Evolutionary conservation across 306 rosid species (phyloP), one percentile per base, ranked within the genome.

Genomic region (Quercus dentata): DNA sequence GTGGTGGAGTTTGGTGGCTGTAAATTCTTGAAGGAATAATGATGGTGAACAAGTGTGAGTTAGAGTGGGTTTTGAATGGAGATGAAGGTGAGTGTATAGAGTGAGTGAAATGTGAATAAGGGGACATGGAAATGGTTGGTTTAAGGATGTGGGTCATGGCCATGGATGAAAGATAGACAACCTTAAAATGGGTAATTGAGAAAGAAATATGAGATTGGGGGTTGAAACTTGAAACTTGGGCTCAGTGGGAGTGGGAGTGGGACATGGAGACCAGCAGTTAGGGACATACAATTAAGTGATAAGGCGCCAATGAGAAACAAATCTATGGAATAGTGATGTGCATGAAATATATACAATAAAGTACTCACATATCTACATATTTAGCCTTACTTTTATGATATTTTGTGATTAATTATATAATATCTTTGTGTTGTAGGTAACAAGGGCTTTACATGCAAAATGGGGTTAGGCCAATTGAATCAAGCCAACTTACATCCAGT

Each of bases 221-320:
- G 4, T 69, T 27, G 46, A 28, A 49, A 2, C 54, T 49, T 12
- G 54, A 49, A 49, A 49, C 54, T 49, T 49, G 54, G 12, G 54
- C 54, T 12, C 54, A 49, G 54, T 12, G 14, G 14, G 54, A 49
- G 54, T 12, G 14, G 14, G 54, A 10, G 54, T 49, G 54, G 17
- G 14, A 49, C 5, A 67, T 49, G 31, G 75, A 65, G 28, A 72
- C 57, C 33, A 6, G 19, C 17, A 55, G 58, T 51, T 57, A 15
- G 27, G 59, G 44, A 14, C 59, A n/a, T 19, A 74, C 38, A 41
- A 5, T 25, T 28, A 62, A 59, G 71, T 25, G 91, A 85, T 78
- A 80, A 85, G 86, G 89, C 89, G 89, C 89, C 84, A 85, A 85
- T 80, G 52, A 76, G 69, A 8, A 41, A 41, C 46, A 41, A 41